A percentile compares a stretch with the other conserved stretches of the same genome.
Evolutionary conservation across 768 basidiomycete species (phyloP).

Genomic region (Tricholoma terreum): DNA sequence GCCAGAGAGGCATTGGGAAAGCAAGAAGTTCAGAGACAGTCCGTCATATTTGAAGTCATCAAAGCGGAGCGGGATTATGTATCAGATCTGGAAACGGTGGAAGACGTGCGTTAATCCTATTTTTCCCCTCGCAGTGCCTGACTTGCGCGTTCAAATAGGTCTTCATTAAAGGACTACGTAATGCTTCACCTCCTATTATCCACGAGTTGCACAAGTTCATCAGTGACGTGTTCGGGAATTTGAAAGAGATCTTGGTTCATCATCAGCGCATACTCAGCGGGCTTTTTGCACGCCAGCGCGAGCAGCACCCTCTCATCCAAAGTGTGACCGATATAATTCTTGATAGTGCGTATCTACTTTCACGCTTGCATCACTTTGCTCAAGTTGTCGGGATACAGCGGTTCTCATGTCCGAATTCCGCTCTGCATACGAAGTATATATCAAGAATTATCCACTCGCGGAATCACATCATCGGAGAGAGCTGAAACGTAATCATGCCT

Average conservation of each 20-base stretch:
- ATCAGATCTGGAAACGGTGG: constrained; percentile 66
- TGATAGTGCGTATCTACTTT: constrained; percentile 48
- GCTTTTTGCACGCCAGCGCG: constrained; percentile 77
- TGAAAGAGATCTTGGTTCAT: constrained; percentile 60
- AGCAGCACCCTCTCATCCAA: constrained; percentile 81
- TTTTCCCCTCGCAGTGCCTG: background rate
- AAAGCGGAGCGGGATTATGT: constrained; percentile 90
- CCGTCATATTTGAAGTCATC: constrained; percentile 84
- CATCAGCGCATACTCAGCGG: constrained; percentile 68
- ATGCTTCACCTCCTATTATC: constrained; percentile 65
- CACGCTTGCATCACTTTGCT: background rate
- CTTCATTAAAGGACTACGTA: constrained; percentile 64
- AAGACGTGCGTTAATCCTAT: constrained; percentile 47
- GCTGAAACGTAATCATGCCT: constrained; percentile 61
- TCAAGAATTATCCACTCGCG: constrained; percentile 85
- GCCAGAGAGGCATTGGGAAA: constrained; percentile 69
- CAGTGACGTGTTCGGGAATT: constrained; percentile 80
- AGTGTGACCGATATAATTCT: constrained; percentile 85
- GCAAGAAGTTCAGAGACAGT: constrained; percentile 81
- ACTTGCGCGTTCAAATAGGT: constrained; percentile 41
- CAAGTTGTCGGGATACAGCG: constrained; percentile 26
- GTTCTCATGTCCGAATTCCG: constrained; percentile 51
- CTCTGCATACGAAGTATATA: constrained; percentile 72
- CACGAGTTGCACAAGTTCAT: constrained; percentile 60
- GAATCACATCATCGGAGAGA: constrained; percentile 81